Base-by-base conservation (phyloP, 1,284 basidiomycete species). In the Pascua guehoae region DNA sequence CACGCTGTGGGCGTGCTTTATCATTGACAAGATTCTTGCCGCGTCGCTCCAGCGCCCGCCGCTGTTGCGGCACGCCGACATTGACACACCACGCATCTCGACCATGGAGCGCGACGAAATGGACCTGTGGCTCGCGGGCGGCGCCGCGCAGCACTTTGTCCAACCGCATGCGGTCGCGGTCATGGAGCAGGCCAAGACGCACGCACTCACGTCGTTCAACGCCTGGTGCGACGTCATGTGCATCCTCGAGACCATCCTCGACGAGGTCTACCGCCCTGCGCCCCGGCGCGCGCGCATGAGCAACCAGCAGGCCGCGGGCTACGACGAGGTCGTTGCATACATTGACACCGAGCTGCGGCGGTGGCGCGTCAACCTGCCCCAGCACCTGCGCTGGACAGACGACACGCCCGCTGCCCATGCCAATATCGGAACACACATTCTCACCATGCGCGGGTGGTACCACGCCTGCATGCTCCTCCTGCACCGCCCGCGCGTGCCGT, bases 101-200 rank as follows among this genome's bases (percentile, higher is more conserved):
- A 51, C 47, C 18, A 61, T 61, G 60, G 60, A 61, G 38, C 47
- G 60, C 39, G 60, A 61, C 37, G 60, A 61, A 53, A 53, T 61
- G 14, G 60, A 61, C 48, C 56, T 61, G 7, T 61, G 60, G 60
- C 53, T 61, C n/a, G 41, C 56, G 0, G 60, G 60, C 24, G 41
- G 45, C 18, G 53, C 53, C 9, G 18, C 36, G 37, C 50, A 55
- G 14, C 43, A 39, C 12, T 54, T 54, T 14, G 45, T 60, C 10
- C 41, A 45, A 1, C 52, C 51, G 11, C 41, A 49, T 10, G 47
- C 32, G 2, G 39, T 47, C 18, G 50, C 47, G 24, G 38, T 36
- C 3, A 61, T 61, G 60, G 56, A 52, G 50, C 53, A 50, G 16
- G 24, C 52, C 17, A 61, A 61, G 51, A 42, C 56, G 14, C 60